Evolutionary conservation across 2,329 filamentous ascomycete genomes (phyloP), one percentile per base, ranked within the genome.

Genomic region (Ophiostoma pallidulum): DNA sequence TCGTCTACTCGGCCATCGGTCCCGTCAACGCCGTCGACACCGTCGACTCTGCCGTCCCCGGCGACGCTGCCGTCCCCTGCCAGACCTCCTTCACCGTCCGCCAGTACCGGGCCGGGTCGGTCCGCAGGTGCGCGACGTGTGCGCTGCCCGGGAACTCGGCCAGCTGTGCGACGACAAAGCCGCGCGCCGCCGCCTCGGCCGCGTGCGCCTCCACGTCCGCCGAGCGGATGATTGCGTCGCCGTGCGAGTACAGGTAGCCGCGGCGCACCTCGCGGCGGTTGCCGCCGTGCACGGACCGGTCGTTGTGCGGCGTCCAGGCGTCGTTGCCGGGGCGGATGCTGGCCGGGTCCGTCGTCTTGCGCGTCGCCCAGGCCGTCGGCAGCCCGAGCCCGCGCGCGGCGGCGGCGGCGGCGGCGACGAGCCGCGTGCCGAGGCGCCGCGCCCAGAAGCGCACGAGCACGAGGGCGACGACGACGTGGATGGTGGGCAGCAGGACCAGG

Each of bases 71-170:
- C 28, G 10, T 35, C 13, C 32, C 47, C 5, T 16, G 7, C 74
- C 74, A 79, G 1, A 66, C 65, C 47, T 69, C 64, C 35, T 56
- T 65, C 3, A 78, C 64, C 18, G 66, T 58, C 4, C 52, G 54
- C 75, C 76, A 78, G 56, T 80, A 80, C 47, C 73, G 62, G 39
- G 62, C 58, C 22, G 61, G 59, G 49, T 78, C 69, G 0, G 56
- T 56, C 51, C 69, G 66, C 49, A 67, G 64, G 50, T 76, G 73
- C 16, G 71, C 66, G 20, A 78, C 74, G 58, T 80, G 76, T 20
- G 61, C 61, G 4, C 68, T 74, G 31, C 64, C 63, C 24, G 61
- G 59, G 45, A 78, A 78, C 53, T 59, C 57, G 54, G 75, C 75
- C 51, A 61, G 57, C 40, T 64, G 59, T 14, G 24, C 2, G 1